Base-by-base conservation (phyloP, 108 stramenopile species). In the Mayamaea pseudoterrestris region DNA sequence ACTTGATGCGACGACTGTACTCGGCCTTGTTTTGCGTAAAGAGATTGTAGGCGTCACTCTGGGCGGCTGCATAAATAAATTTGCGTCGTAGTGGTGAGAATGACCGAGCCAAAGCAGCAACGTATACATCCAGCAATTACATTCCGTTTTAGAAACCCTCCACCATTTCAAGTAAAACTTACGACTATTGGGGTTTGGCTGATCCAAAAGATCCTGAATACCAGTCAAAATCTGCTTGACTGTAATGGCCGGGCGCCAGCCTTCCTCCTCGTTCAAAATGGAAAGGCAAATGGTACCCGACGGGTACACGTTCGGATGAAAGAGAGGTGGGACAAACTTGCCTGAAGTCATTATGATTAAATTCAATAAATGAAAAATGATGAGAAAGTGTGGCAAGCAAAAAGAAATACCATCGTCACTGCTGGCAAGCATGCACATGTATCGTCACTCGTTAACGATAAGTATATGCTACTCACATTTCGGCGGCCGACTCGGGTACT, bases 201-300 rank as follows among this genome's bases (percentile, higher is more conserved):
- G 80, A 61, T 97, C 91, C 32, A 99, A 65, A 30, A 99, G 79
- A 60, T 98, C 95, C 63, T 97, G 98, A 61, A 97, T 95, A 26
- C 96, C 96, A 58, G 95, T 58, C 50, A 99, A 61, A 62, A 99
- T 83, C 62, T 97, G 94, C 59, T 94, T 92, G 35, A 99, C 63
- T 6, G 94, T 96, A 66, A 98, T 95, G 6, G 95, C 93, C 12
- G 98, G 98, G 52, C 95, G 76, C 98, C 98, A 99, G 12, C 87
- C 98, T 58, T 99, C 92, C 60, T 98, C 98, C 60, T 96, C 98
- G 49, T 97, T 94, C 27, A 99, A 56, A 57, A 99, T 97, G 52
- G 80, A 83, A 14, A 98, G 71, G 64, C 98, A 98, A 52, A 98
- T 90, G 11, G 96, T 98, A n/a, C 98, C 98, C 30, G 65, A 80